These are phyloP conservation scores for Fusarium burgessii DNA, from an alignment of 2,329 filamentous ascomycete species.

Conservation along the genomic window DNA sequence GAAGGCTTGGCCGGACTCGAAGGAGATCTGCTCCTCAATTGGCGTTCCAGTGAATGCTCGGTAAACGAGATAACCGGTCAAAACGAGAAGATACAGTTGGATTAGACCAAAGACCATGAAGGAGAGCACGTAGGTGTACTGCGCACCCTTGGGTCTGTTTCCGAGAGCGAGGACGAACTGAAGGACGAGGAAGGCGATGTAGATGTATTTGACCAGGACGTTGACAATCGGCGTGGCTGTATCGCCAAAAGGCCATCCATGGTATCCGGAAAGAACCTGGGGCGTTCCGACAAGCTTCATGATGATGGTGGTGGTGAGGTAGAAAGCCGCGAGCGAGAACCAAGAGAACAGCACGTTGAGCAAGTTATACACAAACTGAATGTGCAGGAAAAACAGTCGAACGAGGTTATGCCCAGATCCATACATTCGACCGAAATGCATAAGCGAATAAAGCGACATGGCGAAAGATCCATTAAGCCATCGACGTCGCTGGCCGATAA, in stretches of 20 bases:
- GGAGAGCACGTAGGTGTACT: slow-evolving; percentile 43
- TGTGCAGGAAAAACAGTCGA: slow-evolving; percentile 42
- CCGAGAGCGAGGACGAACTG: slow-evolving; percentile 43
- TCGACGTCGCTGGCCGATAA: slow-evolving; percentile 41
- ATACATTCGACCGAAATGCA: slow-evolving; percentile 43
- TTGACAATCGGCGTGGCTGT: slow-evolving; percentile 41
- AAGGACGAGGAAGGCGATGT: slow-evolving; percentile 40
- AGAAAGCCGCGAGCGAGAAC: slow-evolving; percentile 41
- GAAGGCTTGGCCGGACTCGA: slow-evolving; percentile 35
- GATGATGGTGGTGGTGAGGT: slow-evolving; percentile 42
- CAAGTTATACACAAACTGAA: slow-evolving; percentile 44
- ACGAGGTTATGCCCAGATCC: slow-evolving; percentile 41
- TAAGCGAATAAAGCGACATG: slow-evolving; percentile 43
- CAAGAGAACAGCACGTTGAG: slow-evolving; percentile 42
- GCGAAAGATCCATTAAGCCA: slow-evolving; percentile 45
- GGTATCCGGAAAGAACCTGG: slow-evolving; percentile 29
- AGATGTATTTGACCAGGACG: slow-evolving; percentile 41
- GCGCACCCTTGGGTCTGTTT: slow-evolving; percentile 41
- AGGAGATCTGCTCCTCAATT: slow-evolving; percentile 41
- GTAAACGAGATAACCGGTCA: slow-evolving; percentile 43
- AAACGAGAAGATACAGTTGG: slow-evolving; percentile 39
- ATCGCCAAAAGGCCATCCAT: slow-evolving; percentile 44
- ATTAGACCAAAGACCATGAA: slow-evolving; percentile 44
- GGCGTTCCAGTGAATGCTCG: slow-evolving; percentile 36
- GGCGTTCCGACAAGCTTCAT: slow-evolving; percentile 43